Conservation (phyloP, 2,329 filamentous ascomycete genomes). For the Cladorrhinum sp. region DNA sequence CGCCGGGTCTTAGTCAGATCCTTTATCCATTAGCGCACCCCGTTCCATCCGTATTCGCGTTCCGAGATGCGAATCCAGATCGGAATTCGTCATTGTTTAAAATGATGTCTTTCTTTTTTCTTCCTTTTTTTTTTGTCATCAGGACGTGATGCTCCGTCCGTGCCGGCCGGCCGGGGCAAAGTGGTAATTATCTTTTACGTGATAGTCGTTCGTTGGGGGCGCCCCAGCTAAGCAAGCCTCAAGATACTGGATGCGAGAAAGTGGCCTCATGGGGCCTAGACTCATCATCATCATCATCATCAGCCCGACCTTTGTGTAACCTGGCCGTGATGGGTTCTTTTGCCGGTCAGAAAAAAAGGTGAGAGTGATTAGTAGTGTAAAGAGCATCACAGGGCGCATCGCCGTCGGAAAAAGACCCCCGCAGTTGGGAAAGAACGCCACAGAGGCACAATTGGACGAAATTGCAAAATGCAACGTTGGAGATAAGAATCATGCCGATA, state of each 20-base stretch:
- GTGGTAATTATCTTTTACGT: background rate
- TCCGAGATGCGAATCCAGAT: conserved; percentile 5
- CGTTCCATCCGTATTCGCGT: conserved; percentile 21
- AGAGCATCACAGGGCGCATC: no score
- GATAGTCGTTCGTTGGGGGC: no score
- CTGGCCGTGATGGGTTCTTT: no score
- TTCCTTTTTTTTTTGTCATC: background rate
- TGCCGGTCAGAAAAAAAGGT: no score
- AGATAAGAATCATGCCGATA: background rate
- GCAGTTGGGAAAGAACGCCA: background rate
- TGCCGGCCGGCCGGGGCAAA: background rate
- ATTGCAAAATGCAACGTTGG: background rate
- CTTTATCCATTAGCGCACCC: conserved; percentile 11
- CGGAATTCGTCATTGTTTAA: conserved; percentile 5
- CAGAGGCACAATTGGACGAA: background rate
- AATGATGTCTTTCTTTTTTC: no score
- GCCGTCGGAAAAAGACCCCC: background rate
- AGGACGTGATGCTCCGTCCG: background rate
- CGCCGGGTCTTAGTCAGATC: conserved; percentile 19
- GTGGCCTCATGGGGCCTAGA: no score
- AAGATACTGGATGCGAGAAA: no score
- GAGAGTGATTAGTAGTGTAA: no score
- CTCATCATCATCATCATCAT: no score
- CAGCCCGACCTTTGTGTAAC: no score
- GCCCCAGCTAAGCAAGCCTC: no score